Evolutionary conservation across 768 basidiomycete genomes (phyloP).

Genomic region (Cubamyces lactineus): DNA sequence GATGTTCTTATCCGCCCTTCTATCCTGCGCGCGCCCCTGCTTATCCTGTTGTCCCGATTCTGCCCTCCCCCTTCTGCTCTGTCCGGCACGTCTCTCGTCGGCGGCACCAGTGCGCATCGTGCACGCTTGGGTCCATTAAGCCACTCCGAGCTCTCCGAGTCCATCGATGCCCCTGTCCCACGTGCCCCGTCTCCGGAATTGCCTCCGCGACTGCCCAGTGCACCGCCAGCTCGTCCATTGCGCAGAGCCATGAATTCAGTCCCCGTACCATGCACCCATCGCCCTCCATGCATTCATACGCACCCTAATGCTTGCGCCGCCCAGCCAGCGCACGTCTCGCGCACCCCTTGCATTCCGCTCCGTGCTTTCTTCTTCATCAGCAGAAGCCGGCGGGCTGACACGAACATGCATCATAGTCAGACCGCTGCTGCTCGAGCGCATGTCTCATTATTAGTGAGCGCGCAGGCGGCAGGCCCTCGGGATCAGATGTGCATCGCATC

Average conservation of each 20-base stretch:
- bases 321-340: background rate
- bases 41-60: conserved; percentile 3
- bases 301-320: no score
- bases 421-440: background rate
- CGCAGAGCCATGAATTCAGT: no score
- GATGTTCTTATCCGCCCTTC: conserved; percentile 20
- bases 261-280: no score
- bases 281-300: no score
- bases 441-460: conserved; percentile 1
- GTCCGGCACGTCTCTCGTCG: background rate
- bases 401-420: background rate
- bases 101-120: background rate
- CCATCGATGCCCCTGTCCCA: conserved; percentile 12
- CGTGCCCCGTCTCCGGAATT: conserved; percentile 8
- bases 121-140: background rate
- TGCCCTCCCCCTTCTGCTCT: background rate
- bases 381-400: background rate
- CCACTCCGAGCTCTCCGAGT: conserved; percentile 4
- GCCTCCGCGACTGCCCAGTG: conserved; percentile 1
- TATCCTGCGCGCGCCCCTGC: conserved; percentile 11
- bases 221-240: no score
- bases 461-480: background rate
- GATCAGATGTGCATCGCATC: conserved; percentile 21
- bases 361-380: conserved; percentile 4
- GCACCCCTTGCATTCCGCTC: background rate